Conservation (phyloP, 345 rosid species). For the Ricinus communis region DNA sequence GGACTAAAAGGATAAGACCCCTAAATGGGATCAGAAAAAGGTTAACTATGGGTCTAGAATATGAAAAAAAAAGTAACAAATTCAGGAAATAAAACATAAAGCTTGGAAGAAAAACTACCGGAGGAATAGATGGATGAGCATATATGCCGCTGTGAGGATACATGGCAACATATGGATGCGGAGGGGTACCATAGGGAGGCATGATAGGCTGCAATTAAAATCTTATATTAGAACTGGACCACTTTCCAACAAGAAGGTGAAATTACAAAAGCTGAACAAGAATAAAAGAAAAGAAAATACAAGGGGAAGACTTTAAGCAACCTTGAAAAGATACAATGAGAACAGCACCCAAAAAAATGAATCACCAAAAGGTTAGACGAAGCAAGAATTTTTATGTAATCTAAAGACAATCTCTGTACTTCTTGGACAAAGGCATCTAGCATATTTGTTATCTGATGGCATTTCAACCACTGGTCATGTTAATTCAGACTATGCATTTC, state of each 20-base stretch:
- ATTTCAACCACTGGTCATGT: background rate
- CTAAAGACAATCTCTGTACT: background rate
- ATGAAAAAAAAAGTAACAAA: conserved; percentile 3
- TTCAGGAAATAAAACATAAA: background rate
- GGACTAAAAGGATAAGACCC: conserved; percentile 98
- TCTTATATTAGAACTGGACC: conserved; percentile 5
- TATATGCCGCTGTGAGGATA: conserved; percentile 97
- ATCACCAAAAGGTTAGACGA: background rate
- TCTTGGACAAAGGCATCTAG: background rate
- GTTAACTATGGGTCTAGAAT: conserved; percentile 11
- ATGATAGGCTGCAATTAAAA: conserved; percentile 73
- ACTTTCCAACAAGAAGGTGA: conserved; percentile 4
- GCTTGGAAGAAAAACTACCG: conserved; percentile 46
- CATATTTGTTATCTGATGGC: background rate
- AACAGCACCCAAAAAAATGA: background rate
- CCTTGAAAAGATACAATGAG: background rate
- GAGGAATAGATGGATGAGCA: conserved; percentile 92
- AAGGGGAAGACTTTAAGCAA: background rate
- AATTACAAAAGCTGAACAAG: conserved; percentile 10
- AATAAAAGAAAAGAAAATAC: background rate
- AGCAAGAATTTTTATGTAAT: background rate
- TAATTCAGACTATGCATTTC: background rate
- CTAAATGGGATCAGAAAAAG: conserved; percentile 38
- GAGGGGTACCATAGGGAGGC: conserved; percentile 98
- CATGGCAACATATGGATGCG: conserved; percentile 98